Base-by-base conservation (phyloP, 106 monocot genomes). In the Cymbidium sinense region DNA sequence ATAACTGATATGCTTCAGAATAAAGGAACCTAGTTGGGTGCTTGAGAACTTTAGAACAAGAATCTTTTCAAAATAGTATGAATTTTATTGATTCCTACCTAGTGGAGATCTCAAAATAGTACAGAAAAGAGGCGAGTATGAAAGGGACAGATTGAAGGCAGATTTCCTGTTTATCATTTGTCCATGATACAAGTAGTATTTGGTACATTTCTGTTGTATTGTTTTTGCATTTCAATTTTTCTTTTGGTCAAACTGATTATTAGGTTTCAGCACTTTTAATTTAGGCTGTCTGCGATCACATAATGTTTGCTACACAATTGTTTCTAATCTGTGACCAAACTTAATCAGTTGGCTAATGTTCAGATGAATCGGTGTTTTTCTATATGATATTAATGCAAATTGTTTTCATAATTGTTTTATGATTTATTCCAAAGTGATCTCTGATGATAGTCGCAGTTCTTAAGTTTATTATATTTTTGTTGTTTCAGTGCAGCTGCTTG, bases 401-500 rank as follows among this genome's bases (percentile, higher is more conserved):
- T 25, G 33, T 67, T 67, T 67, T 23, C 3, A 2, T 67, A 30
- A 31, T 71, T 21, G 21, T 71, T 37, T 37, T 0, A 71, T 71
- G 39, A 21, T 39, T 35, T 1, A 36, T 29, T 39, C 5, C 37
- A 71, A 39, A 33, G 67, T 71, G 19, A 37, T 71, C 39, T 33
- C 21, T 71, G 20, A 39, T 71, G 15, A 39, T 29, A 64, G 10
- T 64, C 23, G 28, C 33, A 3, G 20, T 54, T 5, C 37, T 31
- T 62, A 61, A 36, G 61, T 33, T 70, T 35, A 64, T 74, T 58
- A 35, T 44, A 6, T n/a, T 21, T 27, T 47, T 81, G 84, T 67
- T 77, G 21, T 80, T 88, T 82, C 85, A 94, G 89, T 89, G 85
- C 94, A 78, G 92, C 90, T 77, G 92, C 98, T 73, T 90, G 94